These are phyloP conservation scores for Fusarium stilboides DNA, from an alignment of 2,329 filamentous ascomycete genomes.

Conservation along the genomic window DNA sequence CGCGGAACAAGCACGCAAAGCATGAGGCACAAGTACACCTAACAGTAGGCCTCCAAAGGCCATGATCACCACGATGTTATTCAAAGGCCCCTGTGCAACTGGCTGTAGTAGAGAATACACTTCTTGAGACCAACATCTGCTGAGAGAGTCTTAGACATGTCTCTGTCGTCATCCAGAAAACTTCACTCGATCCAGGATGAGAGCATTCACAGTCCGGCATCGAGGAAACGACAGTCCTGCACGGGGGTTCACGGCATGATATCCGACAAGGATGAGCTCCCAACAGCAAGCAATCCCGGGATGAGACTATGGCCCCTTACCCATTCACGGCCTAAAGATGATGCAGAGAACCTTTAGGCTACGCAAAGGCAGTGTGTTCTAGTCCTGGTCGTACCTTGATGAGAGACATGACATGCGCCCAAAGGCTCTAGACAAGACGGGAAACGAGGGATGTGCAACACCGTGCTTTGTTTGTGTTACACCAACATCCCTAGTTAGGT, in stretches of 20 bases:
- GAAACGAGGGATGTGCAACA: conserved; percentile 48
- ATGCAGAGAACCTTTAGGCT: conserved; percentile 44
- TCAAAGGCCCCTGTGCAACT: conserved; percentile 27
- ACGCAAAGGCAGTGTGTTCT: conserved; percentile 36
- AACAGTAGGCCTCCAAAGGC: conserved; percentile 35
- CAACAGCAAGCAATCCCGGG: conserved; percentile 19
- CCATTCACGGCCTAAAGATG: conserved; percentile 41
- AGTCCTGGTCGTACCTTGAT: conserved; percentile 25
- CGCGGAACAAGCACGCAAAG: conserved; percentile 37
- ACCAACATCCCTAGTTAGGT: conserved; percentile 19
- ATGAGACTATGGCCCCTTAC: conserved; percentile 24
- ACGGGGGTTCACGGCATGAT: conserved; percentile 34
- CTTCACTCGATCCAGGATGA: conserved; percentile 4
- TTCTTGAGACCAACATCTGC: conserved; percentile 9
- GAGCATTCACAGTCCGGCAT: conserved; percentile 12
- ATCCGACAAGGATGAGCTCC: conserved; percentile 20
- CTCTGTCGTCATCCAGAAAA: conserved; percentile 15
- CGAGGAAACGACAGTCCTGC: conserved; percentile 26
- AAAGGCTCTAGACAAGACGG: conserved; percentile 39
- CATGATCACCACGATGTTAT: conserved; percentile 21
- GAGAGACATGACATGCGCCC: conserved; percentile 39
- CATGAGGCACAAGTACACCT: conserved; percentile 32
- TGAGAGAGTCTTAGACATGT: conserved; percentile 40
- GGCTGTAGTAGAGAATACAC: conserved; percentile 1
- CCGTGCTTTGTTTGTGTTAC: conserved; percentile 48